phyloP scores from a whole-genome alignment of 805 yeast species.

The Yarrowia osloensis region DNA sequence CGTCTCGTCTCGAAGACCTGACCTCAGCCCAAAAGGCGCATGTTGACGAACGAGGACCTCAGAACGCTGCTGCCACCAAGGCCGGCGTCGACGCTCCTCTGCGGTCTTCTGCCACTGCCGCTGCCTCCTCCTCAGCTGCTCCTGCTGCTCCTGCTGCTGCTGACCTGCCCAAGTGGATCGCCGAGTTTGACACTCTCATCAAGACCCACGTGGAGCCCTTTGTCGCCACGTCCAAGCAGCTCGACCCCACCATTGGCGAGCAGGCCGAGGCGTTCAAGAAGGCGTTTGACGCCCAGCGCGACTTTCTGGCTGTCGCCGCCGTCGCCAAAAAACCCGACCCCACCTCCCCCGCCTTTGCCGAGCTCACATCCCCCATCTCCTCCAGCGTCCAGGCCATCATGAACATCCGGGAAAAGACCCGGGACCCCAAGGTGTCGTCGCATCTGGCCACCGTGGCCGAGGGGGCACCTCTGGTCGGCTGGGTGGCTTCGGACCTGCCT shows the following conservation, averaged over 20 bases:
- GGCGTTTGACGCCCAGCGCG: constrained; percentile 62
- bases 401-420: constrained; percentile 70
- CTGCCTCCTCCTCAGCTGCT: constrained; percentile 34
- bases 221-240: constrained; percentile 52
- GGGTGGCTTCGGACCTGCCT: constrained; percentile 82
- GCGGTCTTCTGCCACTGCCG: constrained; percentile 34
- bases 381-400: constrained; percentile 58
- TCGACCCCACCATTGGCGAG: constrained; percentile 60
- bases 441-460: constrained; percentile 84
- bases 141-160: constrained; percentile 33
- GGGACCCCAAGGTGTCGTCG: constrained; percentile 63
- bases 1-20: constrained; percentile 87
- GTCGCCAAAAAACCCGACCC: constrained; percentile 66
- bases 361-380: constrained; percentile 69
- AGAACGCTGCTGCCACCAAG: constrained; percentile 31
- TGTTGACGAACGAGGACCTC: constrained; percentile 37
- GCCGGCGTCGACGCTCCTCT: constrained; percentile 35
- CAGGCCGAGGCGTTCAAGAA: constrained; percentile 43
- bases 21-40: constrained; percentile 74
- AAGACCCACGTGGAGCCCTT: constrained; percentile 60
- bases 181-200: constrained; percentile 58
- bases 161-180: constrained; percentile 38
- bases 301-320: constrained; percentile 59
- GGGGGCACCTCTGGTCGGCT: constrained; percentile 86
- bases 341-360: constrained; percentile 54